Evolutionary conservation across 1,139 yeast species (phyloP), one percentile per base, ranked within the genome.

Genomic region (Zygoascus hellenicus): DNA sequence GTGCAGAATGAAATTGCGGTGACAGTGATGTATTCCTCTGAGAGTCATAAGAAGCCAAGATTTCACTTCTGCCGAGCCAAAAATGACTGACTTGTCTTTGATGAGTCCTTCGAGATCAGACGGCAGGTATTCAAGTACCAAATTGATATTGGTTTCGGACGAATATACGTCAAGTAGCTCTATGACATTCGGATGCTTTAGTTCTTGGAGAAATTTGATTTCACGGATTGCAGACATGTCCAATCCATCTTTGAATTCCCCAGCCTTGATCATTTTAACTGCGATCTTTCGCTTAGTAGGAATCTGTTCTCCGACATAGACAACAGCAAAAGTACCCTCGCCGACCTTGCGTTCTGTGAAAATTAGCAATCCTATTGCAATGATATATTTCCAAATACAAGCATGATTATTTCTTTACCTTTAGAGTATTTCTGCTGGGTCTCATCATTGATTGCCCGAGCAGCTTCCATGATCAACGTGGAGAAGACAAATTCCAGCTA

Each of bases 281-380:
- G 99, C 99, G 33, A 92, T 83, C 48, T 75, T 73, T 47, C 92
- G 68, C 14, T 71, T 68, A 9, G 81, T 74, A 35, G 78, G 67
- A 19, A 76, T 51, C 48, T 67, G 64, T 28, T 57, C 59, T 1
- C 96, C 97, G 14, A 92, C 74, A 61, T 85, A 92, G 2, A 94
- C 99, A 50, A 90, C 95, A 41, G 98, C 99, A 72, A 92, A 94
- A 0, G 99, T 94, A 68, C 99, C 99, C 69, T 94, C 99, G 62
- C 98, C 98, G 26, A 92, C 97, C 64, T 90, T 90, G 57, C 78
- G 80, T 51, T 87, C 95, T 65, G 15, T 15, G 35, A 15, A 33
- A 10, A 36, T 40, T 37, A 41, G 50, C 55, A 56, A 47, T 5
- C 32, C 15, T 41, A 41, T 33, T n/a, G 9, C 15, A 36, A 9